Evolutionary conservation across 768 basidiomycete genomes (phyloP), one percentile per base, ranked within the genome.

Genomic region (Trametes punicea): DNA sequence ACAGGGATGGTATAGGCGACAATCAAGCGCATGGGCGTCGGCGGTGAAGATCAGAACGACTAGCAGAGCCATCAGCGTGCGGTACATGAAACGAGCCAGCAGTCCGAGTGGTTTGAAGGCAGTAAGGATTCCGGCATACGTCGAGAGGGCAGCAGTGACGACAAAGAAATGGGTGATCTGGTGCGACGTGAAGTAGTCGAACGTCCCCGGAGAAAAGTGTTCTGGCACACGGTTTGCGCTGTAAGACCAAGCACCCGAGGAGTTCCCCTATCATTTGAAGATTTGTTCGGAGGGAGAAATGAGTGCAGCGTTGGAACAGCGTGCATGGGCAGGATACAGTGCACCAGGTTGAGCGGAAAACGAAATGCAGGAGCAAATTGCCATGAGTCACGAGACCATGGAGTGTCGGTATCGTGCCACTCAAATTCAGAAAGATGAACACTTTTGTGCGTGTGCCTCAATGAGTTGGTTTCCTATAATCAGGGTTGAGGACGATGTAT

Each of bases 141-240:
- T 88, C 9, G 81, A 74, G 62, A 86, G 69, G 30, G 85, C 88
- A 8, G 87, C 90, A 23, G 84, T 70, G 51, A 92, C 75, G 33
- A 95, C 92, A 64, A 81, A 84, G 57, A 85, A 69, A 67, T 95
- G 94, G 70, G 96, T 95, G 63, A 96, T 88, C 71, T 95, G 90
- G 74, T 96, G 93, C 18, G 88, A 92, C 0, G 88, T 80, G 52
- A 85, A 80, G 64, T 80, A 78, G 72, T 94, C 92, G 71, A 93
- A 93, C 60, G 71, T 80, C 33, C 92, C 91, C 5, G 90, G 90
- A 6, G 76, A 73, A 58, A 85, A 72, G 34, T 83, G 77, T 65
- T 95, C 93, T 40, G 92, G 93, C 53, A 92, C 78, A 46, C 91
- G 82, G 66, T 87, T 85, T 44, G 91, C 91, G 72, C 93, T 95